Conservation (phyloP, 768 basidiomycete species). For the Agaricus sinodeliciosus region DNA sequence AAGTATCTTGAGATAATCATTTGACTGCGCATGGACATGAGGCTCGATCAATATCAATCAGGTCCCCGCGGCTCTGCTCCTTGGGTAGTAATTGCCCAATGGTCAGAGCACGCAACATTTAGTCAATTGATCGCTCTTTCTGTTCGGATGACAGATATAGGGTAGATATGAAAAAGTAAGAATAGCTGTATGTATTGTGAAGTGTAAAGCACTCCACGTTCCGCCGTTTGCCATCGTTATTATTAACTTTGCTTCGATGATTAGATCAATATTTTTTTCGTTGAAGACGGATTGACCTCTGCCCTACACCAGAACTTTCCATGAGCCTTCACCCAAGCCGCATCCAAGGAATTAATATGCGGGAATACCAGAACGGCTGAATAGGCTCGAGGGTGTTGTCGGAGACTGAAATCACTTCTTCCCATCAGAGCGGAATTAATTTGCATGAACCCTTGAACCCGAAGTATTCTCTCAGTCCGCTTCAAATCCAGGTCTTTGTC, state of each 20-base stretch:
- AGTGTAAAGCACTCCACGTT: too few species aligned
- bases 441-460: not conserved
- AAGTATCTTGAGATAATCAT: not conserved
- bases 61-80: too few species aligned
- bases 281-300: too few species aligned
- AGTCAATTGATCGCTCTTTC: not conserved
- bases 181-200: too few species aligned
- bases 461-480: not conserved
- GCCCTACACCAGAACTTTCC: not conserved
- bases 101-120: not conserved
- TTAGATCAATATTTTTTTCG: not conserved
- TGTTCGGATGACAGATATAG: not conserved
- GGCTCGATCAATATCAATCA: not conserved
- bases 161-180: not conserved
- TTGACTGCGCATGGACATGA: not conserved
- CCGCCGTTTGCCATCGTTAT: not conserved
- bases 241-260: not conserved
- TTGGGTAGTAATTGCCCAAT: too few species aligned
- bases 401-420: not conserved
- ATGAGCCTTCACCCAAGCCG: not conserved
- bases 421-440: constrained; percentile 1
- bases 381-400: not conserved
- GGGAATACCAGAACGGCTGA: not conserved
- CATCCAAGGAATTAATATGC: not conserved
- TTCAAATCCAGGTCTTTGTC: not conserved